These are phyloP conservation scores for Arthrinium puccinioides DNA, from an alignment of 2,329 filamentous ascomycete genomes.

Conservation along the genomic window DNA sequence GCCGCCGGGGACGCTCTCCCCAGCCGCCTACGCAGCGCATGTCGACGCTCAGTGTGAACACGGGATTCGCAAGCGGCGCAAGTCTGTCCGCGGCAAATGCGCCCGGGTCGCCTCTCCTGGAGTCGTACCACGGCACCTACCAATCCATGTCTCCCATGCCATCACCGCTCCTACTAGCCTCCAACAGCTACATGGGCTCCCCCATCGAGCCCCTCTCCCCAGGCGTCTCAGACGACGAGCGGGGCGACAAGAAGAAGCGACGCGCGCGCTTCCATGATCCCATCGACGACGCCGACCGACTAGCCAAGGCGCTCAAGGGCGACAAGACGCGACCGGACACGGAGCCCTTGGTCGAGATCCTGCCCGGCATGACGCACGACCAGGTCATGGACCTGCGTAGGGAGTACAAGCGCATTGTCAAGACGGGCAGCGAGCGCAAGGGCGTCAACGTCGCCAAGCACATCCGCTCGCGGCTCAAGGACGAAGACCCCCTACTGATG, in stretches of 20 bases:
- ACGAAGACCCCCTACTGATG: conserved; percentile 68
- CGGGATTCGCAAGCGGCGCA: conserved; percentile 30
- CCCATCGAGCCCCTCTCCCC: conserved; percentile 46
- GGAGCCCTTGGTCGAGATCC: conserved; percentile 69
- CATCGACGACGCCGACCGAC: conserved; percentile 65
- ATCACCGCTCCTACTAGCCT: conserved; percentile 60
- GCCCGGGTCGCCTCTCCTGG: conserved; percentile 77
- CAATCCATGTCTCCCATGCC: conserved; percentile 95
- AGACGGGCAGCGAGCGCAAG: conserved; percentile 63
- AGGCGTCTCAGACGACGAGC: conserved; percentile 40
- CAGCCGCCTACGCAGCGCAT: conserved; percentile 41
- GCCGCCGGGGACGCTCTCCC: conserved; percentile 38
- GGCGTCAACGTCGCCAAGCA: conserved; percentile 83
- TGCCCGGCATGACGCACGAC: conserved; percentile 78
- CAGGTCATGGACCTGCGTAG: conserved; percentile 79
- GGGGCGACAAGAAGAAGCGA: conserved; percentile 40
- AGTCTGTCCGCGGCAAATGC: conserved; percentile 44
- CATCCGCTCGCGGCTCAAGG: conserved; percentile 69
- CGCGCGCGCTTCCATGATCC: conserved; percentile 79
- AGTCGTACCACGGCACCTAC: conserved; percentile 90
- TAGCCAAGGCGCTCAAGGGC: conserved; percentile 68
- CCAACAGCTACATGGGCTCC: conserved; percentile 37
- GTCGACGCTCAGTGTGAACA: conserved; percentile 45
- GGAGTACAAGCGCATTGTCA: conserved; percentile 88
- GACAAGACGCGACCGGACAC: conserved; percentile 59